Conservation (phyloP, 1,139 yeast genomes). For the Tardiomyces digboiensis region DNA sequence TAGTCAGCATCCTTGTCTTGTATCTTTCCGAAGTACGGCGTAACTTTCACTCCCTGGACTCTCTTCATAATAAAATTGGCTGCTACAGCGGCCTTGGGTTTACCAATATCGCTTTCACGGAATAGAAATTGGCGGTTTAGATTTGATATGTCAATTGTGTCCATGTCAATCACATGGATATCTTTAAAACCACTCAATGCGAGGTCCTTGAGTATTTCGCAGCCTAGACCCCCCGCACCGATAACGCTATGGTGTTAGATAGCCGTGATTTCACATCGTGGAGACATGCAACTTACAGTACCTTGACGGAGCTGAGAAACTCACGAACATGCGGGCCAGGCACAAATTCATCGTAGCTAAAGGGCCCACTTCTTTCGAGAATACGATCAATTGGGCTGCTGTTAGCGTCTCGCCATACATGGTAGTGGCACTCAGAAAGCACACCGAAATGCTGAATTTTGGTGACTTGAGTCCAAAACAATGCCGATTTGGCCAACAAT, state of each 20-base stretch:
- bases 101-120: constrained; percentile 63
- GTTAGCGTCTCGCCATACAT: too few species aligned
- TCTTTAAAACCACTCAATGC: constrained; percentile 68
- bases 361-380: constrained; percentile 28
- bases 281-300: constrained; percentile 20
- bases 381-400: constrained; percentile 17
- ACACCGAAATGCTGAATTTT: too few species aligned
- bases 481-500: too few species aligned
- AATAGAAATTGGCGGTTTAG: constrained; percentile 87
- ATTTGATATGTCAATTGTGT: constrained; percentile 84
- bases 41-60: constrained; percentile 39
- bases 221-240: constrained; percentile 97
- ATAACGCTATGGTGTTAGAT: constrained; percentile 26
- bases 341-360: constrained; percentile 26
- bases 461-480: too few species aligned
- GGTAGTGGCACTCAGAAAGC: too few species aligned
- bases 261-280: background rate
- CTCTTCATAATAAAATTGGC: constrained; percentile 47
- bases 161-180: constrained; percentile 89
- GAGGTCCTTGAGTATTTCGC: constrained; percentile 81
- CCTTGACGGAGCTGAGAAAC: constrained; percentile 22
- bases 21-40: constrained; percentile 54
- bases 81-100: constrained; percentile 74
- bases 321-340: constrained; percentile 25
- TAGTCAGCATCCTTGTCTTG: constrained; percentile 62